Base-by-base conservation (phyloP, 2,329 filamentous ascomycete species). In the Colletotrichum liaoningense region DNA sequence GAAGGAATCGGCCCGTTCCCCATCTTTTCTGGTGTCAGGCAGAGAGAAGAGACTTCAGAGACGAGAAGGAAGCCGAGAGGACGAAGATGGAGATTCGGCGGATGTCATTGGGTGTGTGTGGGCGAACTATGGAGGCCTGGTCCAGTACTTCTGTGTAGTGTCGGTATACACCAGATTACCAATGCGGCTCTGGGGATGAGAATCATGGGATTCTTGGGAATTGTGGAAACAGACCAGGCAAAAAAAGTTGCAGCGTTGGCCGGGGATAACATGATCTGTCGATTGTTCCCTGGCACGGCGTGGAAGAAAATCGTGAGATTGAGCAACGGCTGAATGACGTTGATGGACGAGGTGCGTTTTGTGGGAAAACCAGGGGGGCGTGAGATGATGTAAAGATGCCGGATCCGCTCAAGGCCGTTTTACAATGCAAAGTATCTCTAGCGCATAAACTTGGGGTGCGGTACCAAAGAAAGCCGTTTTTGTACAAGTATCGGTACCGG, bases 1-100 rank as follows among this genome's bases (percentile, higher is more conserved):
- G 54, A 64, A 59, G 71, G 30, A 70, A 70, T 73, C 71, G 67
- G 71, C 7, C 67, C 71, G 71, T 57, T 73, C 67, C 60, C 67
- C 67, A 73, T 71, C 49, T 30, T 58, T 49, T 54, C 33, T 33
- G 49, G 67, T 52, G 33, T 60, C 49, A 24, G 22, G n/a, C 30
- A 52, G 11, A 33, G 24, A 8, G 16, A 58, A 42, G 67, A 63
- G 35, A 38, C 38, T 3, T 58, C 14, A 26, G n/a, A 16, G 16
- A 49, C 24, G 3, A 12, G 42, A 49, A 49, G 42, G 42, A 49
- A 22, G 1, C 16, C 38, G 30, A 12, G 4, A 11, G 33, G 30
- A 11, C 14, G 3, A 42, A 46, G 24, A 42, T 54, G 67, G 19
- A 66, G 60, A 73, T 64, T 69, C 33, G 46, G 46, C 19, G 46